These are phyloP conservation scores for Hydnum rufescens DNA, from an alignment of 768 basidiomycete species.

Conservation along the genomic window DNA sequence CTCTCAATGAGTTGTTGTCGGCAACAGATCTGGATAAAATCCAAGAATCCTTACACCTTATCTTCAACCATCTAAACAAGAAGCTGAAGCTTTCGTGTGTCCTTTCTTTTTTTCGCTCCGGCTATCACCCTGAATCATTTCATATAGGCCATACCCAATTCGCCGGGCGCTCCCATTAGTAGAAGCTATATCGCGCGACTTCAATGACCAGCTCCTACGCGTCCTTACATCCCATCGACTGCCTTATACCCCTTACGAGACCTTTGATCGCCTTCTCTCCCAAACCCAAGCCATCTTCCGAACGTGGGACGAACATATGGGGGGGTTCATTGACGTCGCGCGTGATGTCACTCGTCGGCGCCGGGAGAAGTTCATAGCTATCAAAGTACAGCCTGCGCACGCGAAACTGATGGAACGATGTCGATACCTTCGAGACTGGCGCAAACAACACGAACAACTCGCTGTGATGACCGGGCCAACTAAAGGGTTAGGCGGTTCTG, in stretches of 20 bases:
- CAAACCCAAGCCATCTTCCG: constrained; percentile 62
- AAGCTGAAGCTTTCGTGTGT: constrained; percentile 69
- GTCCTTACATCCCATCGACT: constrained; percentile 83
- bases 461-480: constrained; percentile 94
- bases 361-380: constrained; percentile 84
- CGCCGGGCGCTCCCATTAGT: constrained; percentile 89
- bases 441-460: constrained; percentile 93
- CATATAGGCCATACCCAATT: constrained; percentile 64
- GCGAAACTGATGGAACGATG: constrained; percentile 77
- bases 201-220: constrained; percentile 83
- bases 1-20: constrained; percentile 86
- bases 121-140: neutral
- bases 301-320: constrained; percentile 78
- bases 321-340: constrained; percentile 82
- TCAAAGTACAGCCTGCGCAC: constrained; percentile 84
- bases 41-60: constrained; percentile 66
- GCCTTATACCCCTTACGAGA: constrained; percentile 84
- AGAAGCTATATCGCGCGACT: constrained; percentile 94
- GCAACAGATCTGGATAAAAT: constrained; percentile 94
- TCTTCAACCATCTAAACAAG: constrained; percentile 87
- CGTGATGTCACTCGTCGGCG: constrained; percentile 84
- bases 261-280: constrained; percentile 70
- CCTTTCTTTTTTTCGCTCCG: too few relatives aligned
- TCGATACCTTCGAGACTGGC: constrained; percentile 74
- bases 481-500: constrained; percentile 55